Evolutionary conservation across 1,284 basidiomycete genomes (phyloP).

Genomic region (Puccinia polysora): DNA sequence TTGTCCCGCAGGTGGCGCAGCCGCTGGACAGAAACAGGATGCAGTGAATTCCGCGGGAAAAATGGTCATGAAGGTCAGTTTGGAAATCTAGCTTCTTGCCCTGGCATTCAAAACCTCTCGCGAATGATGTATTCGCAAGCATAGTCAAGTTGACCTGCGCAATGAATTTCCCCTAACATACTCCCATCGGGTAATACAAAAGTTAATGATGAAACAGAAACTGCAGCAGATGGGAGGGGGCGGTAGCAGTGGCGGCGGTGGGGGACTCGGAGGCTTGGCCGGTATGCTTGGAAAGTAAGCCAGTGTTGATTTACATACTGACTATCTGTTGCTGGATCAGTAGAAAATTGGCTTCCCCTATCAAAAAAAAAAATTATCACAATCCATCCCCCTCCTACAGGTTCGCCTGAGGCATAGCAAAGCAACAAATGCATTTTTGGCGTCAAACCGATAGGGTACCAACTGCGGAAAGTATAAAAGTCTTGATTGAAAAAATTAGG

Average conservation of each 20-base stretch:
- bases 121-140: too few relatives aligned
- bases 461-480: too few relatives aligned
- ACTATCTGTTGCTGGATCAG: too few relatives aligned
- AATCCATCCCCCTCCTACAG: too few relatives aligned
- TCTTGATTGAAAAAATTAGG: too few relatives aligned
- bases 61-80: slow-evolving; percentile 41
- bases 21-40: slow-evolving; percentile 37
- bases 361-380: too few relatives aligned
- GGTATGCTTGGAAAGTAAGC: slow-evolving; percentile 38
- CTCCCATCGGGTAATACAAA: background rate
- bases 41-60: slow-evolving; percentile 38
- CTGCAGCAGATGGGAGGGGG: slow-evolving; percentile 36
- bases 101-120: too few relatives aligned
- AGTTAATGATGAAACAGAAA: slow-evolving; percentile 39
- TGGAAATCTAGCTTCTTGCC: too few relatives aligned
- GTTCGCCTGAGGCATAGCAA: too few relatives aligned
- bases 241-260: slow-evolving; percentile 20
- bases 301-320: background rate
- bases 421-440: too few relatives aligned
- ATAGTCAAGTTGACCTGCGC: background rate
- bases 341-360: too few relatives aligned
- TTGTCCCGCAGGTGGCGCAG: slow-evolving; percentile 30
- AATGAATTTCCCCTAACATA: background rate
- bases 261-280: slow-evolving; percentile 28
- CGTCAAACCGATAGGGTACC: too few relatives aligned